Conservation (phyloP, 129 eudicot species). For the Erigeron canadensis region DNA sequence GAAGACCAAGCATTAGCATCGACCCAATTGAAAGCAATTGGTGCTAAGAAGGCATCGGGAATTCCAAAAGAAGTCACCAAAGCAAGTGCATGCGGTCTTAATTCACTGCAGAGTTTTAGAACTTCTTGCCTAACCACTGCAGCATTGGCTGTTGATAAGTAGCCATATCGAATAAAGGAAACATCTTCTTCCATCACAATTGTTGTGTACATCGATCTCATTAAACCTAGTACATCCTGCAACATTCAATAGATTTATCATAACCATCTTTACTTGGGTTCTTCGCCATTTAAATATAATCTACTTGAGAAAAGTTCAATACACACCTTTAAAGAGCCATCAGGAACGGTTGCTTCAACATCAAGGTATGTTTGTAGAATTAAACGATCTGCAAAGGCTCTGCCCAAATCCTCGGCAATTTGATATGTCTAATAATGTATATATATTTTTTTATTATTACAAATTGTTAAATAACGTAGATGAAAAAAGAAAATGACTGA, state of each 20-base stretch:
- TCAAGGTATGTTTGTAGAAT: conserved; percentile 63
- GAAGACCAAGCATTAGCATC: not conserved
- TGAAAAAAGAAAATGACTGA: not conserved
- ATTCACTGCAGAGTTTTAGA: not conserved
- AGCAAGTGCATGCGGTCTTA: not conserved
- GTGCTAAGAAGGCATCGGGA: not conserved
- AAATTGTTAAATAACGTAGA: not conserved
- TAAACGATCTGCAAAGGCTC: conserved; percentile 74
- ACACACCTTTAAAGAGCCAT: conserved; percentile 60
- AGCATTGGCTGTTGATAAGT: not conserved
- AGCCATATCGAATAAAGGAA: not conserved
- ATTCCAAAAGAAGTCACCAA: not conserved
- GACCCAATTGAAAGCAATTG: conserved; percentile 1
- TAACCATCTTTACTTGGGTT: not conserved
- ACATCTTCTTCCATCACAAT: not conserved
- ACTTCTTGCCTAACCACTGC: not conserved
- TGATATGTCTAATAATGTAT: conserved; percentile 55
- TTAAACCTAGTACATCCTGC: not conserved
- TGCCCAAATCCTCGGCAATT: conserved; percentile 93
- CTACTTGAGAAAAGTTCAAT: not conserved
- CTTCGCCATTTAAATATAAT: too few species aligned
- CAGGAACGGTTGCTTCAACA: conserved; percentile 64
- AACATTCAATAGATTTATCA: not conserved
- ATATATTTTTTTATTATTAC: not conserved
- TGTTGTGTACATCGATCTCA: conserved; percentile 4